These are phyloP conservation scores for Coemansia sp. DNA, from an alignment of 192 early-diverging fungal species.

Conservation along the genomic window DNA sequence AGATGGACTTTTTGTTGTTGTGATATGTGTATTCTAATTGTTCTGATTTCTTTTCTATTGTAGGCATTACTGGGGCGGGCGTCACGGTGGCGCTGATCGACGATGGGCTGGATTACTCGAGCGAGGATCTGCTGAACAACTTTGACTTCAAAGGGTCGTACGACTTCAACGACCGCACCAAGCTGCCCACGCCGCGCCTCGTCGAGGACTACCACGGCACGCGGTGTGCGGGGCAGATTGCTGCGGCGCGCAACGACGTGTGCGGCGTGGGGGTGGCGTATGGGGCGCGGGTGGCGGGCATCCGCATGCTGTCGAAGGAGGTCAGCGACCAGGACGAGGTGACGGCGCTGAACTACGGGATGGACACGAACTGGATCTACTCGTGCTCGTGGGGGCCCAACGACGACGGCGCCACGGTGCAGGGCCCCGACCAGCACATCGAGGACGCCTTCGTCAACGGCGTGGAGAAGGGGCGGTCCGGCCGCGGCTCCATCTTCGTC, in stretches of 20 bases:
- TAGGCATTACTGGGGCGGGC: constrained; percentile 79
- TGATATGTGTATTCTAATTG: neutral
- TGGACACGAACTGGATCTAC: constrained; percentile 91
- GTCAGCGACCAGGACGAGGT: constrained; percentile 96
- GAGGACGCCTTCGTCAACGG: constrained; percentile 87
- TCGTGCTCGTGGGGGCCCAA: constrained; percentile 95
- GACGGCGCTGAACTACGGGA: constrained; percentile 83
- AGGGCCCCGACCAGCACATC: constrained; percentile 79
- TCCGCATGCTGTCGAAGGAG: constrained; percentile 86
- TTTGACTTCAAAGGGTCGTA: constrained; percentile 92
- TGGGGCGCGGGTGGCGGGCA: constrained; percentile 79
- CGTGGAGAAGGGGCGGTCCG: constrained; percentile 76
- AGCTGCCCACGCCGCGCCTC: constrained; percentile 72
- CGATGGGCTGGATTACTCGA: constrained; percentile 89
- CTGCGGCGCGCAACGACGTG: constrained; percentile 84
- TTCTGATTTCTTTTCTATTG: neutral
- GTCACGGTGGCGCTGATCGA: constrained; percentile 92
- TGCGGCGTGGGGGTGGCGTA: constrained; percentile 96
- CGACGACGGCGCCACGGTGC: constrained; percentile 84
- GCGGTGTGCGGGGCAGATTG: constrained; percentile 96
- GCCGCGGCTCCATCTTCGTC: constrained; percentile 86
- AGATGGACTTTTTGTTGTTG: neutral
- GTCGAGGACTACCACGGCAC: constrained; percentile 92
- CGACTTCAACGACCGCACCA: constrained; percentile 87
- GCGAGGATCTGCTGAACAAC: constrained; percentile 80